Evolutionary conservation across 2,329 filamentous ascomycete species (phyloP).

Genomic region (Microcera coccophila): DNA sequence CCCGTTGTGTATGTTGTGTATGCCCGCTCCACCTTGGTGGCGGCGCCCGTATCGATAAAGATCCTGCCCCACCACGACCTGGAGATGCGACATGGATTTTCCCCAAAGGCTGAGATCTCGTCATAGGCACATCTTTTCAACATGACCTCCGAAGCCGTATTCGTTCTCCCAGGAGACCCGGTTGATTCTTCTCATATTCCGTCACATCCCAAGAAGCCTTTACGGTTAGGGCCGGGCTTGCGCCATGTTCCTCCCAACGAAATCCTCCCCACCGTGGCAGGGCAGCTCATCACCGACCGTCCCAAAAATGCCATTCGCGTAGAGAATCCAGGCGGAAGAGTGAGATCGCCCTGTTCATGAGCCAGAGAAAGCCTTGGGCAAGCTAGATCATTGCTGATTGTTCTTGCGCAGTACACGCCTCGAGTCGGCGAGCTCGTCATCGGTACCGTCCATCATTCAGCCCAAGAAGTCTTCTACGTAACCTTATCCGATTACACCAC

Average conservation of each 20-base stretch:
- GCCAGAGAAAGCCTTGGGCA: neutral
- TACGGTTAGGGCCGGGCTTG: constrained; percentile 80
- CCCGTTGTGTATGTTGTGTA: constrained; percentile 15
- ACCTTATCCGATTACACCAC: constrained; percentile 63
- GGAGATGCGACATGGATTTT: constrained; percentile 5
- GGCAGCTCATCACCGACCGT: constrained; percentile 62
- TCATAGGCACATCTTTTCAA: constrained; percentile 10
- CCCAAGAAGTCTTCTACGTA: constrained; percentile 76
- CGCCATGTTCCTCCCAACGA: constrained; percentile 75
- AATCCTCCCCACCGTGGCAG: constrained; percentile 65
- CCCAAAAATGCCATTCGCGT: constrained; percentile 77
- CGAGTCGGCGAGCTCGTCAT: constrained; percentile 81
- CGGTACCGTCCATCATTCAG: constrained; percentile 73
- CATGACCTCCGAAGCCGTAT: constrained; percentile 56
- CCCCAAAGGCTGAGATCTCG: constrained; percentile 4
- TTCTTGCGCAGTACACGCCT: constrained; percentile 65
- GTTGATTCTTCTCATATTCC: constrained; percentile 66
- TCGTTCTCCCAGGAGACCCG: constrained; percentile 79
- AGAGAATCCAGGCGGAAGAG: constrained; percentile 66
- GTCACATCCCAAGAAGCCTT: constrained; percentile 61
- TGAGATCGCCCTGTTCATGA: constrained; percentile 35
- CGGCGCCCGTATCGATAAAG: constrained; percentile 15
- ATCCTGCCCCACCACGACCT: constrained; percentile 8
- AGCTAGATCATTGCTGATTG: too few species aligned
- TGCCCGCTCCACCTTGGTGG: constrained; percentile 12